phyloP scores from a whole-genome alignment of 1,139 yeast genomes.

The Taphrina wiesneri region DNA sequence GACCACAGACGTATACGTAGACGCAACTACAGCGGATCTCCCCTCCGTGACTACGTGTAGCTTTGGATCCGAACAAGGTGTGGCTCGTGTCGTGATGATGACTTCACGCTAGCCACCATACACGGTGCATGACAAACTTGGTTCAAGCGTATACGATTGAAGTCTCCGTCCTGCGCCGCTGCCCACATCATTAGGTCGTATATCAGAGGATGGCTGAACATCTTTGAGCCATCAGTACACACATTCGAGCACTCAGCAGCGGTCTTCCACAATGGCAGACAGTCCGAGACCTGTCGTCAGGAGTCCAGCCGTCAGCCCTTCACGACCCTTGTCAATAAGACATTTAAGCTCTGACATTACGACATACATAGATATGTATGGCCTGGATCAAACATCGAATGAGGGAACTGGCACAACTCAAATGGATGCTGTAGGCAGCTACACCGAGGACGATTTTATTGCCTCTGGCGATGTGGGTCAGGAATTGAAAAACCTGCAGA shows the following conservation, averaged over 20 bases:
- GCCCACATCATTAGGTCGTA: neutral
- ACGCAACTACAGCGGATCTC: no score
- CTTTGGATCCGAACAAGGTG: neutral
- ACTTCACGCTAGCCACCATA: neutral
- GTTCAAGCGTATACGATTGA: no score
- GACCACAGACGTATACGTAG: no score
- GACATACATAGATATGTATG: constrained; percentile 18
- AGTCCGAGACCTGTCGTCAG: constrained; percentile 5
- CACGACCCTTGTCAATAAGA: constrained; percentile 9
- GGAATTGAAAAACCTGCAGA: constrained; percentile 22
- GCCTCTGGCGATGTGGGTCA: constrained; percentile 20
- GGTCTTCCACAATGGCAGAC: neutral
- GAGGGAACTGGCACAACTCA: neutral
- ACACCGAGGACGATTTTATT: constrained; percentile 11
- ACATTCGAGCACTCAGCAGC: neutral
- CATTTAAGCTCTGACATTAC: constrained; percentile 11
- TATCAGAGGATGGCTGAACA: neutral
- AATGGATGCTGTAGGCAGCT: neutral
- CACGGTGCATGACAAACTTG: neutral
- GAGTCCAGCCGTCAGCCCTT: constrained; percentile 21
- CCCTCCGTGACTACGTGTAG: no score
- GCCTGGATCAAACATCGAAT: neutral
- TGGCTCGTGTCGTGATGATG: neutral
- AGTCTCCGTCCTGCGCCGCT: no score
- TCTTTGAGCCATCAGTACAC: neutral